Base-by-base conservation (phyloP, 441 rosid species). In the Pelargonium myrrhifolium region DNA sequence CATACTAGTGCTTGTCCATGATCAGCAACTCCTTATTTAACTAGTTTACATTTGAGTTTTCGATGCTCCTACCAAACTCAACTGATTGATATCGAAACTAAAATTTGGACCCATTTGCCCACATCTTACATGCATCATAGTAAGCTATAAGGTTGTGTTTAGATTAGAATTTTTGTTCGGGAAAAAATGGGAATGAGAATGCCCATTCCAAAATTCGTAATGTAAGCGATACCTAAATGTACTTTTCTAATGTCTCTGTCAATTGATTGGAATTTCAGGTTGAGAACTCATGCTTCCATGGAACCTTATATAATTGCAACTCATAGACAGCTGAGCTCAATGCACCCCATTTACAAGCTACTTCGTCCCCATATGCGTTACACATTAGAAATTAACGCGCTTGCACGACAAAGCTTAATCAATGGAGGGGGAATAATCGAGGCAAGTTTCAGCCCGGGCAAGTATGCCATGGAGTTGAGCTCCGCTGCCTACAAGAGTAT, bases 371-470 rank as follows among this genome's bases (percentile, higher is more conserved):
- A 93, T 28, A 83, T 86, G 96, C 94, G 98, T 2, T 93, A 93
- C 81, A 93, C 97, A 0, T 77, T 90, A 26, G 97, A 93, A 72
- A 90, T 93, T 66, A 93, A 93, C 39, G 97, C 96, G 0, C 88
- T 92, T 64, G 96, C 98, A 0, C 81, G 98, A 59, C 94, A 90
- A 73, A 79, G 96, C 80, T 79, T 93, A 43, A 85, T 93, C 70
- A 93, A 90, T 3, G 98, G 97, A 69, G 97, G 92, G 68, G 98
- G 98, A 20, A 73, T 93, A 4, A 93, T 93, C 14, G 97, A 93
- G 81, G 89, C 85, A 58, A 90, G 85, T 76, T 93, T 90, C 77
- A 83, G 93, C 78, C 97, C 97, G 0, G 97, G 90, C 37, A 89
- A 82, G 75, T 85, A 80, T 1, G 78, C 93, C 60, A 86, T 93